Conservation (phyloP, 2,329 filamentous ascomycete genomes). For the Lasiodiplodia sp. region DNA sequence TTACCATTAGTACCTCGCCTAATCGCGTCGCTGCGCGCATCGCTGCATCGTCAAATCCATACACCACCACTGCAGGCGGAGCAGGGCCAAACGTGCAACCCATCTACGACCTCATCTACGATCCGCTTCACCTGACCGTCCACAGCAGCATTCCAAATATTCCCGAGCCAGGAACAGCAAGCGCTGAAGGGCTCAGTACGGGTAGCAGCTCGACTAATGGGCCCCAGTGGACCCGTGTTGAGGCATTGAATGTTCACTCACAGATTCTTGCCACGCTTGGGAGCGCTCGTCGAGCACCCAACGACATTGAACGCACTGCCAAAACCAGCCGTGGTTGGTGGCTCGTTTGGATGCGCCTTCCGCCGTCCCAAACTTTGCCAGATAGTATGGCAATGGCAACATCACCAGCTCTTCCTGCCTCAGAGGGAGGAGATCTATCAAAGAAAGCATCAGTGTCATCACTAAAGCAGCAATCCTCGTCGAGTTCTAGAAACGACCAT, state of each 20-base stretch:
- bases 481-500: neutral
- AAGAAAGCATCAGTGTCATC: neutral
- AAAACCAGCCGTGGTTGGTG: conserved; percentile 72
- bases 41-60: conserved; percentile 44
- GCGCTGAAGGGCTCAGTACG: conserved; percentile 46
- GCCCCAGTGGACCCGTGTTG: conserved; percentile 59
- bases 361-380: conserved; percentile 29
- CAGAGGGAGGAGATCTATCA: conserved; percentile 34
- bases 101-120: conserved; percentile 68
- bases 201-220: conserved; percentile 24
- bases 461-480: neutral
- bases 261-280: conserved; percentile 64
- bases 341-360: conserved; percentile 69
- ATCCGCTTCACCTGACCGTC: conserved; percentile 64
- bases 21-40: conserved; percentile 52
- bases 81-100: conserved; percentile 46
- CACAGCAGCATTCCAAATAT: conserved; percentile 71
- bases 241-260: conserved; percentile 68
- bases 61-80: conserved; percentile 35
- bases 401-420: neutral
- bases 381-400: neutral
- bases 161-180: conserved; percentile 58
- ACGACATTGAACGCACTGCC: conserved; percentile 65
- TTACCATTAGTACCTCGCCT: conserved; percentile 53
- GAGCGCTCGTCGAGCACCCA: conserved; percentile 52